Evolutionary conservation across 495 filamentous ascomycete species (phyloP), one percentile per base, ranked within the genome.

Genomic region (Schizothecium vesticola): DNA sequence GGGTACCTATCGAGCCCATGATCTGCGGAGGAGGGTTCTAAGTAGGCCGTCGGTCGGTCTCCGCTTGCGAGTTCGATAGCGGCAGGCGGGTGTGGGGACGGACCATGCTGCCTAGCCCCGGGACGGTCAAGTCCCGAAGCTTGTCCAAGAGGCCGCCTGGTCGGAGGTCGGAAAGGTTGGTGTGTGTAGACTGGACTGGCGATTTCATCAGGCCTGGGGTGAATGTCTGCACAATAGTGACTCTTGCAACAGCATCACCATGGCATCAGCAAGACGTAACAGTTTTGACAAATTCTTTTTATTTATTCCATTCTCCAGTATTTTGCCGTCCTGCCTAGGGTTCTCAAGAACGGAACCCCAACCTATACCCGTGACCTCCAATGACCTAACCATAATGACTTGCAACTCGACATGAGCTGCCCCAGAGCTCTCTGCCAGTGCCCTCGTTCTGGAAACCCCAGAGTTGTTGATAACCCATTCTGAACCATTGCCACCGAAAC

Each of bases 231-330:
- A n/a, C n/a, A n/a, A n/a, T n/a, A n/a, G n/a, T n/a, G n/a, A n/a
- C n/a, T n/a, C n/a, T n/a, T n/a, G n/a, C n/a, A n/a, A n/a, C n/a
- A 29, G 28, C 28, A 9, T 36, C 33, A 36, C 33, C 33, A 36
- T 36, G 12, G 3, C 33, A 43, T 4, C 0, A 1, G 12, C 13
- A 43, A 43, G 13, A 43, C 13, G 19, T 0, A 43, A 6, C 4
- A 29, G 28, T 10, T 29, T 59, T 59, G 58, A 59, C 23, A 25
- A 59, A 59, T 59, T 59, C 58, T 59, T 59, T 59, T 59, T 59
- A 59, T 59, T 59, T 59, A 59, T 59, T 59, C 58, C 58, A 16
- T 24, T 59, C 58, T 59, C 58, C 58, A 24, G 26, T 59, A 28
- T 59, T 59, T 59, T 59, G 58, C 58, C 58, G 8, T 24, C 23